Conservation (phyloP, 345 rosid genomes). For the Hypericum androsaemum region DNA sequence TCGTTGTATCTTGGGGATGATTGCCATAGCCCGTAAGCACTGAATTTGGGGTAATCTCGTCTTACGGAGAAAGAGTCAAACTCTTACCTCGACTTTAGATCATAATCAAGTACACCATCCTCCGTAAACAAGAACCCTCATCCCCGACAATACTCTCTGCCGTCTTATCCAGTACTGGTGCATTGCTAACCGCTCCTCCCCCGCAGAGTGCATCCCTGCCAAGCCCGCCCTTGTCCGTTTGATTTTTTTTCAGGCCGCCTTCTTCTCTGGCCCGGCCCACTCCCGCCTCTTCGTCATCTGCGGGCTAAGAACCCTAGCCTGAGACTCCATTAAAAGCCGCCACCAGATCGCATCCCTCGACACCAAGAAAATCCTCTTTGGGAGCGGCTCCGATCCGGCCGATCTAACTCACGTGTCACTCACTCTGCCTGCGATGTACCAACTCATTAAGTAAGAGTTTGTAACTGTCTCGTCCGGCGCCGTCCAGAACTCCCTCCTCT, state of each 20-base stretch:
- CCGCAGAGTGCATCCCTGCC: slow-evolving; percentile 81
- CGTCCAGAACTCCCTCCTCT: slow-evolving; percentile 32
- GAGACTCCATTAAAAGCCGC: slow-evolving; percentile 79
- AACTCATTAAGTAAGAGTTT: slow-evolving; percentile 56
- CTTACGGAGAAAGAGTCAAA: too few species aligned
- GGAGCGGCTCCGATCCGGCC: slow-evolving; percentile 23
- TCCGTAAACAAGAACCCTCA: too few species aligned
- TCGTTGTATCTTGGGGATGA: too few species aligned
- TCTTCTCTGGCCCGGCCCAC: slow-evolving; percentile 27
- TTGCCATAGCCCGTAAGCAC: too few species aligned
- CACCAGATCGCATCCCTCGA: slow-evolving; percentile 47
- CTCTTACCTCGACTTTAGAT: too few species aligned
- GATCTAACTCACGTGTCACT: slow-evolving; percentile 59
- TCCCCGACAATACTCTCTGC: slow-evolving; percentile 96
- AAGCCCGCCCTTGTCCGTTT: slow-evolving; percentile 58
- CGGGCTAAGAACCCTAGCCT: slow-evolving; percentile 68
- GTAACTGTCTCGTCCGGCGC: slow-evolving; percentile 42
- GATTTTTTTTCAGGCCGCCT: slow-evolving; percentile 49
- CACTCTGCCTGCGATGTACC: slow-evolving; percentile 49
- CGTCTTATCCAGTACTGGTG: slow-evolving; percentile 97
- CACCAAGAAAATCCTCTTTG: slow-evolving; percentile 43
- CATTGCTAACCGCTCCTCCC: slow-evolving; percentile 74
- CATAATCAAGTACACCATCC: too few species aligned
- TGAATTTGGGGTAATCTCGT: too few species aligned
- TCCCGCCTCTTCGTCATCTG: slow-evolving; percentile 69